A percentile compares a stretch with the other conserved stretches of the same genome.
phyloP scores from a whole-genome alignment of 306 rosid species.

The Pachyrhizus erosus region DNA sequence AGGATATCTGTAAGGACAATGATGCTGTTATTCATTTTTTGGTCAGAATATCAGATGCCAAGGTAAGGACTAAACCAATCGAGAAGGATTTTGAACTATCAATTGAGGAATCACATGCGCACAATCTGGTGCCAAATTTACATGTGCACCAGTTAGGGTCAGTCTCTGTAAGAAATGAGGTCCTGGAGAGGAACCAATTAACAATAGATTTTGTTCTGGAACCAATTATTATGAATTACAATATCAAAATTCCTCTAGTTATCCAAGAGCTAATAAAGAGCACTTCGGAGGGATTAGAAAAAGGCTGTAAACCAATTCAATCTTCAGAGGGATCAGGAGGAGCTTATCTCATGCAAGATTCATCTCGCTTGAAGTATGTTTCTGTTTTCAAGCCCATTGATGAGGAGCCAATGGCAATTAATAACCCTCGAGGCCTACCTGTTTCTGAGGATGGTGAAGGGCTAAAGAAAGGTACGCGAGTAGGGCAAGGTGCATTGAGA shows the following conservation, averaged over 20 bases:
- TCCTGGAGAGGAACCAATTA: conserved; percentile 41
- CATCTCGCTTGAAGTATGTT: conserved; percentile 62
- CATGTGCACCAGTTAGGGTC: conserved; percentile 40
- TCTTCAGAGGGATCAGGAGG: conserved; percentile 88
- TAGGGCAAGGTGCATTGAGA: conserved; percentile 68
- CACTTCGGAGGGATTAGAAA: conserved; percentile 65
- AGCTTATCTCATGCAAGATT: conserved; percentile 77
- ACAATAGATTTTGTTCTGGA: conserved; percentile 59
- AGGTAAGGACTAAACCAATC: conserved; percentile 65
- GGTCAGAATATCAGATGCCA: conserved; percentile 64
- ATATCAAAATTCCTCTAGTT: conserved; percentile 47
- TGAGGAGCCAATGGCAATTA: conserved; percentile 80
- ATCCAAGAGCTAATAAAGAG: conserved; percentile 59
- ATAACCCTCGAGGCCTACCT: conserved; percentile 67
- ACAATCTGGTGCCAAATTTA: conserved; percentile 36
- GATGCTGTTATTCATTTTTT: conserved; percentile 67
- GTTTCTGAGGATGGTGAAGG: conserved; percentile 66
- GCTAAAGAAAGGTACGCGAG: conserved; percentile 68
- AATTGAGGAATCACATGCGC: conserved; percentile 55
- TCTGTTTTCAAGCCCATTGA: conserved; percentile 78
- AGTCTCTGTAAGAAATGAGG: conserved; percentile 40
- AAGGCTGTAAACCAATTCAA: conserved; percentile 63
- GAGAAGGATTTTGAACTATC: conserved; percentile 67
- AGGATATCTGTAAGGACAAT: conserved; percentile 63
- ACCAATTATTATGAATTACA: conserved; percentile 57